Evolutionary conservation across 192 early-diverging fungal species (phyloP), one percentile per base, ranked within the genome.

Genomic region (Linnemannia exigua): DNA sequence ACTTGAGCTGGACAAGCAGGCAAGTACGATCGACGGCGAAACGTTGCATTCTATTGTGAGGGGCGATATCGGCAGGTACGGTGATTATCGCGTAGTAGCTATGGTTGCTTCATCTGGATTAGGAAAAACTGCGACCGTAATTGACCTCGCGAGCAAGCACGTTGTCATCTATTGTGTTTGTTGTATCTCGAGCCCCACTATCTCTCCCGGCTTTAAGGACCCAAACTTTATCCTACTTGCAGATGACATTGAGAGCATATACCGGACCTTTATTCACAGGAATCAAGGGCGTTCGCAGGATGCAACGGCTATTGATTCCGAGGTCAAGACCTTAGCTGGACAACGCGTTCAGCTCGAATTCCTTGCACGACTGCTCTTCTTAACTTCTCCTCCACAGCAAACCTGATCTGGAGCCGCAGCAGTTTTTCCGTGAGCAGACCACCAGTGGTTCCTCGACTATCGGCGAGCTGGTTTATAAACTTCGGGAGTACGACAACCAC

Each of bases 91-190:
- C 68, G 37, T 70, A 44, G 79, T 80, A 46, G 50, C 79, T 31
- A 61, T 80, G 52, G 72, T 80, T 80, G 79, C 51, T 66, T 72
- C 28, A 67, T 80, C 80, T 68, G 73, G 80, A 22, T 82, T 69
- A 19, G 81, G 81, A 66, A 83, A 83, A 70, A 83, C 81, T 11
- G 81, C 75, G 37, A 83, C 81, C 15, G 75, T 77, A 69, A 14
- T 77, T 31, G 66, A 76, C 36, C 81, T 83, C 9, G 68, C 81
- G 70, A 83, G 44, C 48, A 83, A 41, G 25, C 81, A 83, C 70
- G 77, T 83, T 77, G 81, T 77, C 36, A 33, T 77, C 16, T 83
- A 77, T 63, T 68, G 33, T 41, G 75, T 83, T 1, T 83, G 81
- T 15, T 71, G 46, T 12, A 22, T 8, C 38, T 31, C 73, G 3